Conservation (phyloP, 768 basidiomycete species). For the Daedalea quercina region DNA sequence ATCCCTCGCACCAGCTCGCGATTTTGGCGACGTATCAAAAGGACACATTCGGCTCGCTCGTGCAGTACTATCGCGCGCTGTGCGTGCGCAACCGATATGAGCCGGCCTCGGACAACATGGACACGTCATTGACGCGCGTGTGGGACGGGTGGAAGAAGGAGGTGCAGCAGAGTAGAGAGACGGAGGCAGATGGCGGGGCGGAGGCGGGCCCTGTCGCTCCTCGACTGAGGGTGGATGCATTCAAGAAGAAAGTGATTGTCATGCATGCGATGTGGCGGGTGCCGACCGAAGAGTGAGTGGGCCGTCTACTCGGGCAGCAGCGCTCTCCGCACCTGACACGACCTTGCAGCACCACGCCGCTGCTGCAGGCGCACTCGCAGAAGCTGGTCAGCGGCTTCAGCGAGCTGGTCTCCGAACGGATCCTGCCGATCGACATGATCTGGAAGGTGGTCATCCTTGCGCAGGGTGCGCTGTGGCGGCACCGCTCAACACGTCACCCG, state of each 20-base stretch:
- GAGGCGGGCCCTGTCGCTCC: conserved; percentile 33
- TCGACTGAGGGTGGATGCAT: conserved; percentile 48
- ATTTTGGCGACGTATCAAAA: conserved; percentile 82
- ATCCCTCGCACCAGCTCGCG: conserved; percentile 93
- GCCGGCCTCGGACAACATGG: conserved; percentile 81
- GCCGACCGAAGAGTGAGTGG: conserved; percentile 48
- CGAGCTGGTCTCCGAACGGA: conserved; percentile 56
- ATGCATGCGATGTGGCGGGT: conserved; percentile 71
- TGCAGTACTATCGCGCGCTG: conserved; percentile 88
- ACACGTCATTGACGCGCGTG: conserved; percentile 59
- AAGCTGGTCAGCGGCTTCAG: conserved; percentile 50
- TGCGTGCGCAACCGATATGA: conserved; percentile 84
- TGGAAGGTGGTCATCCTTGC: conserved; percentile 65
- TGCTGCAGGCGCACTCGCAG: conserved; percentile 41
- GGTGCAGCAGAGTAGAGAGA: conserved; percentile 14
- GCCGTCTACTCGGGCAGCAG: background rate
- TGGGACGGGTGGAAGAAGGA: conserved; percentile 51
- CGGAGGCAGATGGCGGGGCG: conserved; percentile 23
- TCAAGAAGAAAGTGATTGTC: conserved; percentile 71
- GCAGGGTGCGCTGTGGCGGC: conserved; percentile 81
- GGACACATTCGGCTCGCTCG: conserved; percentile 73
- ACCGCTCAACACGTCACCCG: conserved; percentile 62
- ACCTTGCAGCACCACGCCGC: background rate
- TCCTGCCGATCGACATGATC: conserved; percentile 71
- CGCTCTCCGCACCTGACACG: background rate